A percentile compares a stretch with the other conserved stretches of the same genome.
Conservation (phyloP, 495 filamentous ascomycete genomes). For the Annulohypoxylon bovei region DNA sequence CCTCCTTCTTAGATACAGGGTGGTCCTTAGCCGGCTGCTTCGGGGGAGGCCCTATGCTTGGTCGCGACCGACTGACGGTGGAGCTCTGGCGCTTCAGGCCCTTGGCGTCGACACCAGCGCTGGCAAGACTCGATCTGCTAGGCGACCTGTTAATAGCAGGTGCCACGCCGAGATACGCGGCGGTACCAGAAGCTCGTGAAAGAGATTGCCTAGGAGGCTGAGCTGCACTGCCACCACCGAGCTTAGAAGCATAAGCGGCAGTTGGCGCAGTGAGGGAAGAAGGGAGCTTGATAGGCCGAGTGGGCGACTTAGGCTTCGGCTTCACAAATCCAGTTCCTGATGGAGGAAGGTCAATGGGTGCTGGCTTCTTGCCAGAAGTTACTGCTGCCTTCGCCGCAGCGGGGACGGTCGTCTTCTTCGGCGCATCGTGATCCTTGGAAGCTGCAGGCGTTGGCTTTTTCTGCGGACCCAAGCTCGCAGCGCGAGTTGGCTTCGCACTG, state of each 20-base stretch:
- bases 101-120: slow-evolving; percentile 35
- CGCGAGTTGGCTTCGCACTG: slow-evolving; percentile 35
- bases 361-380: slow-evolving; percentile 48
- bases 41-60: slow-evolving; percentile 62
- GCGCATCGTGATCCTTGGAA: slow-evolving; percentile 38
- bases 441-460: slow-evolving; percentile 43
- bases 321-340: slow-evolving; percentile 61
- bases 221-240: slow-evolving; percentile 43
- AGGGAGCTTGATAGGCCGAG: slow-evolving; percentile 69
- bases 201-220: slow-evolving; percentile 50
- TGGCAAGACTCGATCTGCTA: slow-evolving; percentile 58
- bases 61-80: slow-evolving; percentile 54
- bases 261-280: slow-evolving; percentile 71
- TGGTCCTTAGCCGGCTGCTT: slow-evolving; percentile 55
- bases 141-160: slow-evolving; percentile 49
- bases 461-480: slow-evolving; percentile 44
- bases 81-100: slow-evolving; percentile 55
- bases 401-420: slow-evolving; percentile 39
- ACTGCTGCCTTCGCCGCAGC: slow-evolving; percentile 21
- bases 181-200: slow-evolving; percentile 50
- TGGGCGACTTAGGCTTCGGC: slow-evolving; percentile 71
- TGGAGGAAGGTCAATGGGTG: slow-evolving; percentile 47
- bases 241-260: slow-evolving; percentile 68
- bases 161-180: slow-evolving; percentile 33
- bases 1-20: slow-evolving; percentile 52